Base-by-base conservation (phyloP, 805 yeast genomes). In the Cyberlindnera maritima region DNA sequence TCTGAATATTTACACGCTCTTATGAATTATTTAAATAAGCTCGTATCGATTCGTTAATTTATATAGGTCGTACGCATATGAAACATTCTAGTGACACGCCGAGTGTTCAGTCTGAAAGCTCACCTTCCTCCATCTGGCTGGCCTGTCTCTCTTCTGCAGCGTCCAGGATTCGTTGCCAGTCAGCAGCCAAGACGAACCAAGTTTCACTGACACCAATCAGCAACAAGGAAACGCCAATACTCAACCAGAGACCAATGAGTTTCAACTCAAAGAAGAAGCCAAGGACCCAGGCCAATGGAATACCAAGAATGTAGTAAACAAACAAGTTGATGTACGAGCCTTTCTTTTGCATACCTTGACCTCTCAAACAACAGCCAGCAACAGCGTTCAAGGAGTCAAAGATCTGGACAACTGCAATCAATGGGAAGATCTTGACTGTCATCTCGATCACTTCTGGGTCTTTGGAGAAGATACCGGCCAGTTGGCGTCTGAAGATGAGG, bases 331-430 rank as follows among this genome's bases (percentile, higher is more conserved):
- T 70, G 43, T 76, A 70, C 12, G 94, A 85, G 0, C 96, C 96
- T 33, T 87, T 72, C 36, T 78, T 74, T 63, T 89, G 96, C 63
- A 86, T 75, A 10, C 96, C 95, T 65, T 88, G 96, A 15, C 96
- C 96, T 53, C 96, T 74, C 47, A 90, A 69, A 35, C 90, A 74
- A 2, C 96, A 91, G 9, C 94, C 94, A 5, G 83, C 76, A 21
- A 58, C 57, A 3, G 88, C 87, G 54, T 85, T 87, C 46, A 81
- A 61, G 1, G 87, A 73, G 60, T 90, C 97, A 46, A 80, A 75
- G 29, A 85, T 60, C 62, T 87, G 95, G 55, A 85, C 79, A 14
- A 80, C 33, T 0, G 89, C 88, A 23, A 84, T 80, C 36, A 85
- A 62, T 0, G 84, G 83, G 37, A 88, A 63, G 4, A 83, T 71